A percentile compares a stretch with the other conserved stretches of the same genome.
These are phyloP conservation scores for Penicillium glabrum DNA, from an alignment of 2,329 filamentous ascomycete genomes.

Conservation along the genomic window DNA sequence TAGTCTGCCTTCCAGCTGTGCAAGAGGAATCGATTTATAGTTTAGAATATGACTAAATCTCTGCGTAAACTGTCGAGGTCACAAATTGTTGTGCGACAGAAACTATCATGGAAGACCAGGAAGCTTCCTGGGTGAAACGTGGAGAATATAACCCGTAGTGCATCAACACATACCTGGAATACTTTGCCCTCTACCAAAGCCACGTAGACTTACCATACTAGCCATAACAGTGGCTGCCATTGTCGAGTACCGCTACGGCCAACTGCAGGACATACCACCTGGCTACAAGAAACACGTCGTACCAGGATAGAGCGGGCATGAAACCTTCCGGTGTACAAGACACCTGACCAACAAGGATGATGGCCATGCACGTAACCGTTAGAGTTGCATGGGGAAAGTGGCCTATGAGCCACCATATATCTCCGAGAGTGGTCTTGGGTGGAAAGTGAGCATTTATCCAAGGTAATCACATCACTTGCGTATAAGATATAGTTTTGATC, in stretches of 20 bases:
- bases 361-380: neutral
- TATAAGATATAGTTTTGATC: neutral
- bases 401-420: neutral
- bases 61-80: neutral
- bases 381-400: neutral
- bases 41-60: neutral
- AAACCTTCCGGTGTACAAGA: neutral
- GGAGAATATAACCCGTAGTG: neutral
- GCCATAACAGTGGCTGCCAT: neutral
- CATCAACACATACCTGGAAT: neutral
- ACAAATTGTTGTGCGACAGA: neutral
- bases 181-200: too few relatives aligned
- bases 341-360: neutral
- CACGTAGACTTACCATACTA: neutral
- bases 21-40: neutral
- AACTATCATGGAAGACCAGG: neutral
- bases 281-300: neutral
- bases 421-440: neutral
- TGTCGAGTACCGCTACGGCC: neutral
- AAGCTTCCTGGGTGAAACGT: neutral
- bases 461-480: neutral
- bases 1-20: neutral
- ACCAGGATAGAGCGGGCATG: neutral
- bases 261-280: constrained; percentile 1
- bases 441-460: neutral